These are phyloP conservation scores for Aaosphaeria arxii DNA, from an alignment of 2,329 filamentous ascomycete species.

Conservation along the genomic window DNA sequence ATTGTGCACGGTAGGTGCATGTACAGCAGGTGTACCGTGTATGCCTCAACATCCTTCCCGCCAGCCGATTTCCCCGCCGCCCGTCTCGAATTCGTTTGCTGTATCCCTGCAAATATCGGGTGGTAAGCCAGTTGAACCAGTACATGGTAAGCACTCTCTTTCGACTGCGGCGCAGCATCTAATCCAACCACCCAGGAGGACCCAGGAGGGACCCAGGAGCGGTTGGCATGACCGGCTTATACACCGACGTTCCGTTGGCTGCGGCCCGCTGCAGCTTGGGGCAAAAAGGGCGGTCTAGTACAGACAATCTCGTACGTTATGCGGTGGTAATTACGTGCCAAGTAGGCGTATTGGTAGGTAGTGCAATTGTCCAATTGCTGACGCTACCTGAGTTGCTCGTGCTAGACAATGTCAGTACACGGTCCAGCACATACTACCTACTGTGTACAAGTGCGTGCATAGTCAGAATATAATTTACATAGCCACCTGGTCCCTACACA, in stretches of 20 bases:
- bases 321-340: no score
- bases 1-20: no score
- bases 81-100: background rate
- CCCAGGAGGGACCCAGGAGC: background rate
- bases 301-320: no score
- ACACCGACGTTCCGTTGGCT: constrained; percentile 2
- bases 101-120: background rate
- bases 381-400: no score
- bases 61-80: constrained; percentile 17
- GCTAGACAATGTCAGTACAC: no score
- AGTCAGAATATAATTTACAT: no score
- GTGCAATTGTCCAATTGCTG: no score
- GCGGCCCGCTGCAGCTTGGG: constrained; percentile 5
- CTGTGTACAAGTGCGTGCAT: no score
- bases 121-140: constrained; percentile 1
- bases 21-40: no score
- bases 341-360: no score
- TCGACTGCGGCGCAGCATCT: constrained; percentile 20
- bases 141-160: constrained; percentile 23
- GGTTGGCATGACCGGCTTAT: background rate
- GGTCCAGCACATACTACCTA: no score
- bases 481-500: no score
- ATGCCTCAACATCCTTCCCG: constrained; percentile 27
- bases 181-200: constrained; percentile 4
- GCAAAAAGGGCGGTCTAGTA: constrained; percentile 5